phyloP scores from a whole-genome alignment of 2,329 filamentous ascomycete species.

The Aaosphaeria pasadenensis region DNA sequence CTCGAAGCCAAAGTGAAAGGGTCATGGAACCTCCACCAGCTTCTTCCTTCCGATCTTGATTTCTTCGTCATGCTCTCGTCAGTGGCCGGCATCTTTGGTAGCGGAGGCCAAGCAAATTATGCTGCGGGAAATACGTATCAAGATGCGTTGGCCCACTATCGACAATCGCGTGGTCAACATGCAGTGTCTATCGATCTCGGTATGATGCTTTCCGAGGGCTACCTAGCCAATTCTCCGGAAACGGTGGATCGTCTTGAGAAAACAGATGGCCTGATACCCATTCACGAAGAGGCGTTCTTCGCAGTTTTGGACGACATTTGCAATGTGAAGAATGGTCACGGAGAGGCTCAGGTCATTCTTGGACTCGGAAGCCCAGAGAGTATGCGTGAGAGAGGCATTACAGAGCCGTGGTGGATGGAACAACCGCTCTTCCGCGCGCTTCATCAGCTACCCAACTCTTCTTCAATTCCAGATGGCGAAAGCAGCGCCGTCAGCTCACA shows the following conservation, averaged over 20 bases:
- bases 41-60: constrained; percentile 1
- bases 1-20: constrained; percentile 1
- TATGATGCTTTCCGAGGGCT: constrained; percentile 1
- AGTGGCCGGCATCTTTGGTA: constrained; percentile 7
- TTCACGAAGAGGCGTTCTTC: too few species aligned
- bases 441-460: neutral
- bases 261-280: too few species aligned
- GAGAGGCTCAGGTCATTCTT: neutral
- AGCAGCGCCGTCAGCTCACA: too few species aligned
- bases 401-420: neutral
- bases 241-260: too few species aligned
- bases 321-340: neutral
- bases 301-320: too few species aligned
- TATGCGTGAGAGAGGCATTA: neutral
- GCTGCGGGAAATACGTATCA: constrained; percentile 7
- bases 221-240: neutral
- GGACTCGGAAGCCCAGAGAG: neutral
- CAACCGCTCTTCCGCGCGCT: neutral
- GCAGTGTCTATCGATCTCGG: constrained; percentile 2
- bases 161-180: neutral
- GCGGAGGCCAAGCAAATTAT: constrained; percentile 8
- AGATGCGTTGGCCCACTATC: constrained; percentile 2
- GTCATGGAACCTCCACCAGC: constrained; percentile 2
- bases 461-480: too few species aligned
- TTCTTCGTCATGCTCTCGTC: constrained; percentile 13